phyloP scores from a whole-genome alignment of 139 green algal genomes.

The Micractinium conductrix region DNA sequence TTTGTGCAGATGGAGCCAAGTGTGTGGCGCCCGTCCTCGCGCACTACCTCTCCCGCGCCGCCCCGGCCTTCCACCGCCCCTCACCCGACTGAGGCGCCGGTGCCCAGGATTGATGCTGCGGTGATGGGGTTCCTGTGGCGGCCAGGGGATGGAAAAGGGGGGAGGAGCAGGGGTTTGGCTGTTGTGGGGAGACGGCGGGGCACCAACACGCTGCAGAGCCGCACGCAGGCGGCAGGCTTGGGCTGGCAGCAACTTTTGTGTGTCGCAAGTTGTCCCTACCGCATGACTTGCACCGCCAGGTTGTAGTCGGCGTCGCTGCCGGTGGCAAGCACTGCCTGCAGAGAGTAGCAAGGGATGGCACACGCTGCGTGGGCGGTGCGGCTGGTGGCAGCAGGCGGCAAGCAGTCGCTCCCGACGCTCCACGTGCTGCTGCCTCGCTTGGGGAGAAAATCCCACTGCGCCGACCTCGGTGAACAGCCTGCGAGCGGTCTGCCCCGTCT shows the following conservation, averaged over 20 bases:
- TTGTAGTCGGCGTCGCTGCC: constrained; percentile 21
- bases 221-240: background rate
- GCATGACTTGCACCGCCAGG: constrained; percentile 29
- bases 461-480: constrained; percentile 2
- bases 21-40: too few relatives aligned
- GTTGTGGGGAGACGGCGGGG: too few relatives aligned
- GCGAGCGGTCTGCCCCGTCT: constrained; percentile 19
- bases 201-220: too few relatives aligned
- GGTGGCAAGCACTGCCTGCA: constrained; percentile 2
- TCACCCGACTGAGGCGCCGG: constrained; percentile 15
- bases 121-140: constrained; percentile 36
- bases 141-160: too few relatives aligned
- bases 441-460: too few relatives aligned
- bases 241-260: background rate
- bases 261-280: background rate
- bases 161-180: background rate
- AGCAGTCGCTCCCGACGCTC: too few relatives aligned
- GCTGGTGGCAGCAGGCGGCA: background rate
- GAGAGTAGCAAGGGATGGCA: background rate
- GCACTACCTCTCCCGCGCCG: too few relatives aligned
- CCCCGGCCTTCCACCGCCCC: too few relatives aligned
- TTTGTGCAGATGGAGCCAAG: too few relatives aligned
- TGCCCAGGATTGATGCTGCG: constrained; percentile 8
- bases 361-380: too few relatives aligned
- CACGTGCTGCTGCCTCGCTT: background rate